Evolutionary conservation across 441 rosid species (phyloP).

Genomic region (Breynia disticha): DNA sequence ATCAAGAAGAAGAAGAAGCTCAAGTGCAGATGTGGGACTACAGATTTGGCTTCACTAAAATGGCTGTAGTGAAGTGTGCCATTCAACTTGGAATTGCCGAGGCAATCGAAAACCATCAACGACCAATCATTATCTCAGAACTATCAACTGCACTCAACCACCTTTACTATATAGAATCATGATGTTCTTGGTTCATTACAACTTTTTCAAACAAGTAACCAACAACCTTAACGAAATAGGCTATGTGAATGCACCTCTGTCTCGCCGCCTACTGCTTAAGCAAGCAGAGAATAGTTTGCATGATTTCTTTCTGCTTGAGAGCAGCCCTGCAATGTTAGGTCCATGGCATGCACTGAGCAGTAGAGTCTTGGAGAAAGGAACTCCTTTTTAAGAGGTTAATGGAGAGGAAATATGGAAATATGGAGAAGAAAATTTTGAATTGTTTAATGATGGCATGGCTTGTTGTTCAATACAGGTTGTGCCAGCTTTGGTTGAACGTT

Average conservation of each 20-base stretch:
- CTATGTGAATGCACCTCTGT: constrained; percentile 45
- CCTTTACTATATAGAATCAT: constrained; percentile 46
- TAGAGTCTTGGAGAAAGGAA: constrained; percentile 15
- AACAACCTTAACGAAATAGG: constrained; percentile 15
- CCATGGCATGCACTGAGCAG: constrained; percentile 48
- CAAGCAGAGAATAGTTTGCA: constrained; percentile 32
- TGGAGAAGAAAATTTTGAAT: constrained; percentile 28
- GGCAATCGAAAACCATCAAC: constrained; percentile 35
- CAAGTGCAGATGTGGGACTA: constrained; percentile 49
- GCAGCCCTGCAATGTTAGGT: constrained; percentile 42
- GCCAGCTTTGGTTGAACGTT: constrained; percentile 23
- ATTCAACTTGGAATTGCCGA: constrained; percentile 61
- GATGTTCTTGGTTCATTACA: constrained; percentile 47
- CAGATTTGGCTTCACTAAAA: constrained; percentile 35
- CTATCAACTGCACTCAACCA: constrained; percentile 40
- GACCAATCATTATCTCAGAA: constrained; percentile 36
- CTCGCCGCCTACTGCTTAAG: constrained; percentile 34
- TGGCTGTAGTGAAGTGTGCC: constrained; percentile 65
- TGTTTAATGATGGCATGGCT: constrained; percentile 60
- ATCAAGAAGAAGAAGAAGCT: constrained; percentile 32
- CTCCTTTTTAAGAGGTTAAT: constrained; percentile 40
- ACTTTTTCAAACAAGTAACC: constrained; percentile 33
- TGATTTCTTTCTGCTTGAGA: constrained; percentile 31
- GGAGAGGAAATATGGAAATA: constrained; percentile 44
- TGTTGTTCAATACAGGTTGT: constrained; percentile 34